Base-by-base conservation (phyloP, 2,329 filamentous ascomycete genomes). In the Fusarium acutatum region DNA sequence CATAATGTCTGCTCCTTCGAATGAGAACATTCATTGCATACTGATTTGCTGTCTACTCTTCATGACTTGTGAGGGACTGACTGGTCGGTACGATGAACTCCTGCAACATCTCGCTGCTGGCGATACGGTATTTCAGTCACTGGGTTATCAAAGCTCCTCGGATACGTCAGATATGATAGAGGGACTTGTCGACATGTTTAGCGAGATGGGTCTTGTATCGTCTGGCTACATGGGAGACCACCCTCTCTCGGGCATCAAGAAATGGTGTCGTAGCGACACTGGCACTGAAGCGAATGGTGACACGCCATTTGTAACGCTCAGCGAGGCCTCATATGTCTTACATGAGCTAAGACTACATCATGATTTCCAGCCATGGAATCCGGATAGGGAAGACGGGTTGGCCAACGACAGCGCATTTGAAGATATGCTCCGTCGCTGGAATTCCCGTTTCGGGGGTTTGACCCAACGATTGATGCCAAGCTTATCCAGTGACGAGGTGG, bases 11-110 rank as follows among this genome's bases (percentile, higher is more conserved):
- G n/a, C 46, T 0, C 46, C 54, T 0, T 37, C 34, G 11, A 4
- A 34, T 1, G 34, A 18, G 15, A 47, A 62, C 3, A 53, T 67
- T 12, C 35, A 67, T 28, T 61, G 54, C 3, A 61, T 67, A 10
- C 6, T 68, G 0, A 38, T 68, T 3, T 68, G 63, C 11, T 68
- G 65, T 15, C 37, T 68, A 3, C 46, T 68, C 1, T 68, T 67
- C 14, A 53, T 68, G 28, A 40, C 65, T 18, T 67, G 64, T 0
- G 65, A 68, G 5, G 63, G 65, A 1, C 54, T 68, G 0, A 62
- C 53, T 4, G 65, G 65, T 20, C 65, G 63, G 2, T 68, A 67
- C 2, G 65, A 68, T 24, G 46, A 67, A 5, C 46, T 67, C 0
- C 20, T 68, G 1, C 49, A 49, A 13, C 65, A 67, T 26, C 57